phyloP scores from a whole-genome alignment of 2,329 filamentous ascomycete species.

The Ophiostoma tasmaniense region DNA sequence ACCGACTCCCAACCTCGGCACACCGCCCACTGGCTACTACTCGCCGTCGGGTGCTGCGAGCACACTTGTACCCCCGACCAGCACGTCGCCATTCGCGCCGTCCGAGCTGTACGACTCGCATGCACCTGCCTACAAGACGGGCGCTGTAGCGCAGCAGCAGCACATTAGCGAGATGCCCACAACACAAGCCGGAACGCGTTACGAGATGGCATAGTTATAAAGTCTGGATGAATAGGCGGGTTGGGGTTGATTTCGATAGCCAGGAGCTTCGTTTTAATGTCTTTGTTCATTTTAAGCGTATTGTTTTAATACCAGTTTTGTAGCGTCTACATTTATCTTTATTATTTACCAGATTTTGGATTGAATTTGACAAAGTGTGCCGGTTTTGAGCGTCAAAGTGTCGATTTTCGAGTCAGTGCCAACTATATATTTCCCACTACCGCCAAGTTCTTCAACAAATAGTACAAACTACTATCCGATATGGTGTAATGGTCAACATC shows the following conservation, averaged over 20 bases:
- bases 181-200: background rate
- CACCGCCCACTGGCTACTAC: conserved; percentile 2
- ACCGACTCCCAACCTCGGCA: conserved; percentile 1
- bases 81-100: conserved; percentile 9
- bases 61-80: background rate
- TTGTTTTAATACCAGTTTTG: no score
- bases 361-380: no score
- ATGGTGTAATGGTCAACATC: conserved; percentile 22
- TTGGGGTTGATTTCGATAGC: no score
- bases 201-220: conserved; percentile 12
- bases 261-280: no score
- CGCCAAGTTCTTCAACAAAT: background rate
- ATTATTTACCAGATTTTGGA: no score
- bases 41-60: background rate
- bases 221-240: no score
- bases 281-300: no score
- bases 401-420: no score
- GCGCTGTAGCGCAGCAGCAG: background rate
- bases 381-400: no score
- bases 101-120: conserved; percentile 11
- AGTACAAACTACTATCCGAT: conserved; percentile 16
- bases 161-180: conserved; percentile 10
- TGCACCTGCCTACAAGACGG: background rate
- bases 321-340: no score
- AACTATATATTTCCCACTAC: background rate